Evolutionary conservation across 352 stramenopile species (phyloP).

Genomic region (Pythium oligandrum): DNA sequence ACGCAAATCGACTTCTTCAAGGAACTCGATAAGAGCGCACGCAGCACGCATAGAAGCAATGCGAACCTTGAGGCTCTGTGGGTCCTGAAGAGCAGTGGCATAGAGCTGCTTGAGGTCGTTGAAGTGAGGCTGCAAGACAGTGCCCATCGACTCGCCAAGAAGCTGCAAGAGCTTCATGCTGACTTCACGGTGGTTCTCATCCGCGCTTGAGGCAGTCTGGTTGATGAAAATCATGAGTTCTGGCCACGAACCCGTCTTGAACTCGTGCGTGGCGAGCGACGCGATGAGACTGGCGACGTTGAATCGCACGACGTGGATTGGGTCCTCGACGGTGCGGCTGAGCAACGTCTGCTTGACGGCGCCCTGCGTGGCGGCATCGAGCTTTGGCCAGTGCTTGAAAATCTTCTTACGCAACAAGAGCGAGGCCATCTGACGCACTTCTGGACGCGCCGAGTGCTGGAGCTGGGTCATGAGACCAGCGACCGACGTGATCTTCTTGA

Average conservation of each 20-base stretch:
- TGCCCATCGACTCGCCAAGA: slow-evolving; percentile 91
- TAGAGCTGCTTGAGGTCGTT: slow-evolving; percentile 78
- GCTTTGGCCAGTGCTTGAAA: slow-evolving; percentile 89
- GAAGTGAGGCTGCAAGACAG: slow-evolving; percentile 78
- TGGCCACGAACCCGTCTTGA: slow-evolving; percentile 78
- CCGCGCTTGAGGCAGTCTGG: slow-evolving; percentile 72
- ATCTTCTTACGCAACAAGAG: slow-evolving; percentile 95
- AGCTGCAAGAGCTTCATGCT: slow-evolving; percentile 92
- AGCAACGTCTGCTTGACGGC: slow-evolving; percentile 89
- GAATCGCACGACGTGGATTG: slow-evolving; percentile 84
- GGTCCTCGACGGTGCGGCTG: slow-evolving; percentile 77
- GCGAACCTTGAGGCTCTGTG: slow-evolving; percentile 77
- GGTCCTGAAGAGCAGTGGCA: slow-evolving; percentile 64
- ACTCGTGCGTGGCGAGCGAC: slow-evolving; percentile 74
- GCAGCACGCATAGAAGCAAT: slow-evolving; percentile 77
- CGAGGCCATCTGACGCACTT: slow-evolving; percentile 89
- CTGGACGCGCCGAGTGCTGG: slow-evolving; percentile 62
- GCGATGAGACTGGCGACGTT: slow-evolving; percentile 81
- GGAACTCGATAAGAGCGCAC: slow-evolving; percentile 75
- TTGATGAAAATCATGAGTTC: slow-evolving; percentile 95
- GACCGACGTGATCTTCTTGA: slow-evolving; percentile 88
- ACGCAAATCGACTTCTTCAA: slow-evolving; percentile 69
- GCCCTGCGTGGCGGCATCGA: slow-evolving; percentile 73
- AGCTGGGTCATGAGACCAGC: slow-evolving; percentile 88
- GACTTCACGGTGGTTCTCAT: slow-evolving; percentile 87